Conservation (phyloP, 108 stramenopile genomes). For the Stephanodiscus minutulus region DNA sequence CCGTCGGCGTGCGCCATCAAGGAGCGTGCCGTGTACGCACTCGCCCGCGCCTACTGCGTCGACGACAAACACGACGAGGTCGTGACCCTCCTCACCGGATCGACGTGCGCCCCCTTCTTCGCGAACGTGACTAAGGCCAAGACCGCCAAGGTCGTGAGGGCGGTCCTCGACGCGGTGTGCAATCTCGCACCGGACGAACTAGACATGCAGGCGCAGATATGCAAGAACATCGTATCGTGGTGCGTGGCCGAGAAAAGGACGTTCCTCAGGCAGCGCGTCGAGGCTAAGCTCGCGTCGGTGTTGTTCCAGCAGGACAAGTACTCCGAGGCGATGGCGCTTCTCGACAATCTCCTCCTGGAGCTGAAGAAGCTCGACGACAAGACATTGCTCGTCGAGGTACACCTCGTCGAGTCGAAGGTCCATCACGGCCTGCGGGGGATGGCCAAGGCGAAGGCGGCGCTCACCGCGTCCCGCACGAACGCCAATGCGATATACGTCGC, state of each 20-base stretch:
- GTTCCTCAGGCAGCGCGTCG: slow-evolving; percentile 97
- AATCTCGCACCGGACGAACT: slow-evolving; percentile 79
- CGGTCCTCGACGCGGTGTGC: slow-evolving; percentile 94
- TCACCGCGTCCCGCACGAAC: slow-evolving; percentile 95
- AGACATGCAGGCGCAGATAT: slow-evolving; percentile 88
- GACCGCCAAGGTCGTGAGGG: slow-evolving; percentile 97
- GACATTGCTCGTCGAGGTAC: slow-evolving; percentile 96
- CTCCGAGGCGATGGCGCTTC: slow-evolving; percentile 82
- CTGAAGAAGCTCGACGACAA: slow-evolving; percentile 99
- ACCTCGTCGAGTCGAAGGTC: slow-evolving; percentile 93
- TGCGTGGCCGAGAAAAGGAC: slow-evolving; percentile 91
- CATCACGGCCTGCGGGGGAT: slow-evolving; percentile 96
- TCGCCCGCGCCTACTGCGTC: slow-evolving; percentile 87
- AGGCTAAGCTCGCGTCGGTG: slow-evolving; percentile 91
- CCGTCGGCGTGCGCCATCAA: slow-evolving; percentile 81
- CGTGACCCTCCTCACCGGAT: slow-evolving; percentile 80
- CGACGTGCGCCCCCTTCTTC: slow-evolving; percentile 79
- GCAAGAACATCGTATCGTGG: slow-evolving; percentile 90
- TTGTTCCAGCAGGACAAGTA: slow-evolving; percentile 82
- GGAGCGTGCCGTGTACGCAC: slow-evolving; percentile 91
- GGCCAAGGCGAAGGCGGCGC: slow-evolving; percentile 97
- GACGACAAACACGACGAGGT: slow-evolving; percentile 69
- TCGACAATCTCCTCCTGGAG: slow-evolving; percentile 89
- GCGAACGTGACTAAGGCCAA: slow-evolving; percentile 94
- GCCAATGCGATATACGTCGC: slow-evolving; percentile 97